Base-by-base conservation (phyloP, 768 basidiomycete genomes). In the Leccinellum rugosiceps region DNA sequence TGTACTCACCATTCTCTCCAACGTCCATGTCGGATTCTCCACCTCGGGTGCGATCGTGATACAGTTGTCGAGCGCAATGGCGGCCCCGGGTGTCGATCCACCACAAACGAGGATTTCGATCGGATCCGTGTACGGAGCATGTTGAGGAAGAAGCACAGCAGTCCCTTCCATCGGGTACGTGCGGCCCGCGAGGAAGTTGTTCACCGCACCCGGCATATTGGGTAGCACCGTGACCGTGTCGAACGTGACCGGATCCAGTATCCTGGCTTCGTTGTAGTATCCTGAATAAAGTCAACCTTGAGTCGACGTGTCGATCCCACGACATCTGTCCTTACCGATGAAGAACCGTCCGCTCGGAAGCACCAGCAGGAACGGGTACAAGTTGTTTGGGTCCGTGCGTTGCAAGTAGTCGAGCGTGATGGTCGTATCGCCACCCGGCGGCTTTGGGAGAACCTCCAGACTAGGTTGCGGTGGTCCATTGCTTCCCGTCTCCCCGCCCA, bases 251-350 rank as follows among this genome's bases (percentile, higher is more conserved):
- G 86, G 83, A 56, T 92, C 80, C 26, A 92, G 74, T 58, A 92
- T 82, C 15, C 90, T 84, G 1, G 90, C 90, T 69, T 92, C 87
- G 59, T 92, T 92, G 74, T 84, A 91, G 65, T 92, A 91, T 0
- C 78, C 88, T 90, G 57, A 28, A 34, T 13, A 4, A 3, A n/a
- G 8, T 17, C 1, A 46, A 11, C 4, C 10, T 35, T 53, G 30
- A 52, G 50, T 23, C 10, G 1, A 31, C 11, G 1, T 5, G 9
- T 30, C 5, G 43, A 26, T 26, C 1, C 10, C 3, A 13, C 4
- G 4, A 9, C 41, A 10, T 47, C n/a, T 35, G n/a, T 32, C 10
- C 73, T 81, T 51, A 87, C 89, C 86, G 41, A 88, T 78, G 67
- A 92, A 91, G 63, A 92, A 73, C 32, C 79, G 78, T 2, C 82